Base-by-base conservation (phyloP, 2,329 filamentous ascomycete species). In the Fusarium brevicatenulatum region DNA sequence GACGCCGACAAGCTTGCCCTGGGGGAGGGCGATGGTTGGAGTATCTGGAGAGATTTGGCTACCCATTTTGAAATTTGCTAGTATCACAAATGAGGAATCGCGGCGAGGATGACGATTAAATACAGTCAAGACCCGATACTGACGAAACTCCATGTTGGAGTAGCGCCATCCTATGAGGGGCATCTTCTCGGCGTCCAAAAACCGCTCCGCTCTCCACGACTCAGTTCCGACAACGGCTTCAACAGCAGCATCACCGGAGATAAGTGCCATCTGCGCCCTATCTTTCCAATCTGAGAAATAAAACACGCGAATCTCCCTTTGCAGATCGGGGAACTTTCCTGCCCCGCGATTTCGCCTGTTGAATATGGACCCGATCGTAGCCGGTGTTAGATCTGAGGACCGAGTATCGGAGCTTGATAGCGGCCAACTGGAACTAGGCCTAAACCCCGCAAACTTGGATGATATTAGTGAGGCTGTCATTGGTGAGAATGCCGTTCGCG, bases 1-100 rank as follows among this genome's bases (percentile, higher is more conserved):
- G 18, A 74, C 59, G 25, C 75, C 75, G 7, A 77, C 54, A 19
- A 77, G 61, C 19, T 71, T 77, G 9, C 75, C 75, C 60, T 77
- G 75, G 3, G 75, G 63, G 0, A 77, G 61, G 9, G 65, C 42
- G 36, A 77, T 62, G 7, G 74, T 55, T 7, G 67, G 73, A 32
- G 58, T 50, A 8, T 63, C 53, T 40, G 62, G 34, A 11, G 47
- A 62, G 8, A 59, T 47, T 44, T 72, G 67, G 56, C 62, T 74
- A 40, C 59, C 63, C 72, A 75, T 73, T 43, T 25, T 69, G n/a
- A 50, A 9, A 21, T 43, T 23, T 52, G 9, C 18, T 47, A 15
- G 15, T 21, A 4, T 28, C 12, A 21, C 6, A 28, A 15, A 28
- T 15, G 13, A 30, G 25, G 9, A 21, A 28, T 47, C 44, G 25